Conservation (phyloP, 1,284 basidiomycete species). For the Austroboletus novae-zelandiae region DNA sequence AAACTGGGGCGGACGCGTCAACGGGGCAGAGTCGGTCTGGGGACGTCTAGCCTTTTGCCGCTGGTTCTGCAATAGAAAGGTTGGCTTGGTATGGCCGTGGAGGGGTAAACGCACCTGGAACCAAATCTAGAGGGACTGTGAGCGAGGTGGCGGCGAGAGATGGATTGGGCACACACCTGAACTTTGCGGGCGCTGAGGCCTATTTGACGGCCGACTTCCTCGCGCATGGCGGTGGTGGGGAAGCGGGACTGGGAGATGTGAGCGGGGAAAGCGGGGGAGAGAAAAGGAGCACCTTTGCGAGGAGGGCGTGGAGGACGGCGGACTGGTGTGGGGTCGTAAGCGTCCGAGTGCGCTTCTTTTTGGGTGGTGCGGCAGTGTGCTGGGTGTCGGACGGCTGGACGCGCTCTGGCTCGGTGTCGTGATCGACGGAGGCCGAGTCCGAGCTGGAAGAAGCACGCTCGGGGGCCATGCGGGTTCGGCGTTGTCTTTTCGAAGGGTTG, state of each 20-base stretch:
- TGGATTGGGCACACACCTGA: slow-evolving; percentile 54
- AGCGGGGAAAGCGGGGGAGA: not conserved
- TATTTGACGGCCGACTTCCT: slow-evolving; percentile 79
- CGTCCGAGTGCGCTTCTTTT: slow-evolving; percentile 74
- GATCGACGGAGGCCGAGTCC: slow-evolving; percentile 54
- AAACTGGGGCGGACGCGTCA: slow-evolving; percentile 56
- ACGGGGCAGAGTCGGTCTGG: slow-evolving; percentile 46
- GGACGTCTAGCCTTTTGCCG: slow-evolving; percentile 77
- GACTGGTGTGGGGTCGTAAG: slow-evolving; percentile 83
- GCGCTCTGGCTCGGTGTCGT: slow-evolving; percentile 43
- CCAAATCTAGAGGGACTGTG: slow-evolving; percentile 58
- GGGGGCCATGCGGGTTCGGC: slow-evolving; percentile 16
- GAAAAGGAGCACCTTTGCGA: slow-evolving; percentile 60
- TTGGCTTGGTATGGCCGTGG: slow-evolving; percentile 1
- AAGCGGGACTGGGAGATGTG: slow-evolving; percentile 65
- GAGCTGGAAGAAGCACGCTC: slow-evolving; percentile 29
- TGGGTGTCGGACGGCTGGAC: slow-evolving; percentile 29
- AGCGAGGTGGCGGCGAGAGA: no score
- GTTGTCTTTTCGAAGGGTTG: slow-evolving; percentile 20
- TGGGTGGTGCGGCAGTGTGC: slow-evolving; percentile 52
- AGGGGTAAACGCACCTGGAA: slow-evolving; percentile 60
- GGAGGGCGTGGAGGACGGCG: slow-evolving; percentile 73
- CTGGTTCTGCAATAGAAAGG: slow-evolving; percentile 55
- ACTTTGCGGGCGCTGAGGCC: slow-evolving; percentile 83
- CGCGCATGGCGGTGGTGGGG: slow-evolving; percentile 79